phyloP scores from a whole-genome alignment of 441 rosid species.

The Theobroma grandiflorum region DNA sequence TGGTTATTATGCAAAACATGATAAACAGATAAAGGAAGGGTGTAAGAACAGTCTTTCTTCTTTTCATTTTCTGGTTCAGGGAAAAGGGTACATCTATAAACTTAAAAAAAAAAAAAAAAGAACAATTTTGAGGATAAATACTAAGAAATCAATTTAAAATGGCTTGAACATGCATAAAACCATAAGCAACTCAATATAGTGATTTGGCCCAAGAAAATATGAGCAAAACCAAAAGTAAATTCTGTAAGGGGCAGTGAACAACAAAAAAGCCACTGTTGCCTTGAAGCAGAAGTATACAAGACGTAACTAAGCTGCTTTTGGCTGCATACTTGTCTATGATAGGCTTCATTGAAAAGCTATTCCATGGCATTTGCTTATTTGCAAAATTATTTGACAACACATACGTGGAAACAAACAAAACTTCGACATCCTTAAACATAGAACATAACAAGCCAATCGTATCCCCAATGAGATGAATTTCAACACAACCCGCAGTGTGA shows the following conservation, averaged over 20 bases:
- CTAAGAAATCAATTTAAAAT: background rate
- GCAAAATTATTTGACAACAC: background rate
- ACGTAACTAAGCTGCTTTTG: background rate
- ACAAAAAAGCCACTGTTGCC: background rate
- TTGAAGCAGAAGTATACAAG: background rate
- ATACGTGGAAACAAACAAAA: slow-evolving; percentile 1
- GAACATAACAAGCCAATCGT: background rate
- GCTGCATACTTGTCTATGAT: background rate
- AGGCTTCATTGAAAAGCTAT: background rate
- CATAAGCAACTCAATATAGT: background rate
- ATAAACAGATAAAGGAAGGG: background rate
- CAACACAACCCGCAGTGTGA: background rate
- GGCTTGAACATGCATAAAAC: background rate
- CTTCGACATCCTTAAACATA: background rate
- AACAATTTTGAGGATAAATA: background rate
- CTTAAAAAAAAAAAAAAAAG: too few relatives aligned
- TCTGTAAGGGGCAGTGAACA: background rate
- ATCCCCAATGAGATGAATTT: background rate
- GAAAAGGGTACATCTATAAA: too few relatives aligned
- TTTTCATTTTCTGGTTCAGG: background rate
- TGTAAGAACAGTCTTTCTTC: background rate
- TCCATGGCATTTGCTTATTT: background rate
- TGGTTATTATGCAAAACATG: background rate
- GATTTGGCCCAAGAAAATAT: background rate
- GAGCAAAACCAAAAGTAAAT: background rate